Percentiles rank a stretch among this genome's conserved stretches.
phyloP scores from a whole-genome alignment of 495 filamentous ascomycete species.

The Tuber microsphaerosporum region DNA sequence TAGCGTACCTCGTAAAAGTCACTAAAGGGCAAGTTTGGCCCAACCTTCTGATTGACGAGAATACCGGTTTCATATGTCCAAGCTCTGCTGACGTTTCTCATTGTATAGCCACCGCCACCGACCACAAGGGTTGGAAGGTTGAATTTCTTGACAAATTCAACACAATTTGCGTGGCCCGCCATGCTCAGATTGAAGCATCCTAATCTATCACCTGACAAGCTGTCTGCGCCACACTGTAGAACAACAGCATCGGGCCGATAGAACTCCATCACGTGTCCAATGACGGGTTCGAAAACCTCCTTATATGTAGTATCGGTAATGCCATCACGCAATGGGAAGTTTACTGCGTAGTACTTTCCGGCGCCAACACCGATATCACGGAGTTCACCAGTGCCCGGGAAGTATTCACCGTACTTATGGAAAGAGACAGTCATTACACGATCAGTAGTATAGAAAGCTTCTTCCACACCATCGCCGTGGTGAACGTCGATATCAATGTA shows the following conservation, averaged over 20 bases:
- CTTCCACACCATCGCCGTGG: slow-evolving; percentile 94
- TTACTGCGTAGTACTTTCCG: slow-evolving; percentile 93
- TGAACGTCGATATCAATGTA: slow-evolving; percentile 99
- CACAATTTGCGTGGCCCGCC: slow-evolving; percentile 94
- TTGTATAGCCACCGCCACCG: slow-evolving; percentile 95
- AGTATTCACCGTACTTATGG: slow-evolving; percentile 98
- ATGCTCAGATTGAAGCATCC: slow-evolving; percentile 99
- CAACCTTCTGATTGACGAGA: slow-evolving; percentile 73
- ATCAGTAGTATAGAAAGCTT: slow-evolving; percentile 93
- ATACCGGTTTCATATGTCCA: slow-evolving; percentile 96
- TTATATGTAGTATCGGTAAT: slow-evolving; percentile 91
- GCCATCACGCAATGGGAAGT: slow-evolving; percentile 95
- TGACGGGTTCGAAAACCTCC: slow-evolving; percentile 90
- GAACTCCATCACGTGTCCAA: slow-evolving; percentile 88
- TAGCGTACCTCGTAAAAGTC: slow-evolving; percentile 89
- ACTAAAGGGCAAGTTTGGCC: slow-evolving; percentile 80
- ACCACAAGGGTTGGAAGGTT: slow-evolving; percentile 83
- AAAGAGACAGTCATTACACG: slow-evolving; percentile 94
- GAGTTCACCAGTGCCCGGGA: slow-evolving; percentile 93
- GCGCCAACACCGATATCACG: slow-evolving; percentile 89
- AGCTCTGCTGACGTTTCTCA: slow-evolving; percentile 94
- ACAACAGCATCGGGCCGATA: slow-evolving; percentile 93
- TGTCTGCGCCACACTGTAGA: slow-evolving; percentile 93
- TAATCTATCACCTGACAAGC: slow-evolving; percentile 84
- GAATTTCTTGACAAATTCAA: slow-evolving; percentile 90